Evolutionary conservation across 345 rosid species (phyloP).

Genomic region (Psidium friedrichsthalianum): DNA sequence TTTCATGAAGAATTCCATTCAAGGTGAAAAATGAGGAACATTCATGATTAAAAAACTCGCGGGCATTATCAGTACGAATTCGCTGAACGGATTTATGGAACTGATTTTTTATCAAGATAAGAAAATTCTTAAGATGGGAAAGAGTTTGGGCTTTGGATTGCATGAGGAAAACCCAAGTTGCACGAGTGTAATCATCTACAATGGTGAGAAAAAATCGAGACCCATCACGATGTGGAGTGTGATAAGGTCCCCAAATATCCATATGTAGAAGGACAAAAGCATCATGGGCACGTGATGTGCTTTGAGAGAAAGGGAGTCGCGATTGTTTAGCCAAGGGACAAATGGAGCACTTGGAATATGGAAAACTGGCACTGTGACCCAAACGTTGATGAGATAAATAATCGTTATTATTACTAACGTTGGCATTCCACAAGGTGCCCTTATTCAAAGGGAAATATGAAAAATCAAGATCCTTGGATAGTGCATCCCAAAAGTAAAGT

Average conservation of each 20-base stretch:
- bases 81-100: background rate
- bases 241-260: background rate
- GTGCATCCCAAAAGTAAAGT: background rate
- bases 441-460: background rate
- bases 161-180: background rate
- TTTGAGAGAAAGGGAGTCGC: background rate
- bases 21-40: background rate
- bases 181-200: background rate
- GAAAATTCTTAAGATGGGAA: background rate
- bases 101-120: background rate
- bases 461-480: background rate
- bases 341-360: background rate
- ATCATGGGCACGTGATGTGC: background rate
- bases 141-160: background rate
- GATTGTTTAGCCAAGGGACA: background rate
- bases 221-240: background rate
- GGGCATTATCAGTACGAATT: background rate
- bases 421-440: background rate
- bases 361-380: too few relatives aligned
- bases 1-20: background rate
- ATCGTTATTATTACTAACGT: too few relatives aligned
- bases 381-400: too few relatives aligned
- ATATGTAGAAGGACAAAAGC: background rate
- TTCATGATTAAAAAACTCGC: background rate
- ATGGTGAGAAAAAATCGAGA: background rate